phyloP scores from a whole-genome alignment of 129 eudicot species.

The Flaveria linearis region DNA sequence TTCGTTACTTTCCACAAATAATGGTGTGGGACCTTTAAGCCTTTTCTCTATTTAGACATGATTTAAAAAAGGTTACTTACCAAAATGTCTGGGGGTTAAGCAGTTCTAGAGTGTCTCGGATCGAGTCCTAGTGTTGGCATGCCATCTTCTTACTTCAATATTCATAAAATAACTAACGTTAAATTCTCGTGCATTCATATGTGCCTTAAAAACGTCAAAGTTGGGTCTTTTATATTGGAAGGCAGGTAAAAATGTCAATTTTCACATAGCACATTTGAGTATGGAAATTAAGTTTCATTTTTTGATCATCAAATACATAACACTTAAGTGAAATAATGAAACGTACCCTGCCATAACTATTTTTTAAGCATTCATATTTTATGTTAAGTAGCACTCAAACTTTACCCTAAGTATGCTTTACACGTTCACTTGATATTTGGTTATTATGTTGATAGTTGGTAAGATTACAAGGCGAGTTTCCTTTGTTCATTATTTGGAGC shows the following conservation, averaged over 20 bases:
- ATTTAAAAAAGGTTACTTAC: no score
- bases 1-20: constrained; percentile 1
- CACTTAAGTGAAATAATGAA: no score
- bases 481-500: constrained; percentile 70
- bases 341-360: no score
- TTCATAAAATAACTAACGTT: no score
- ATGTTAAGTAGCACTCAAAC: not conserved
- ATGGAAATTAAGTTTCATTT: not conserved
- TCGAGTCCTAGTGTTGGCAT: no score
- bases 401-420: not conserved
- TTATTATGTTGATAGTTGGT: constrained; percentile 54
- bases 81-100: no score
- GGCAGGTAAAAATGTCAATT: not conserved
- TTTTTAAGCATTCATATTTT: no score
- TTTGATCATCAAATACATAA: not conserved
- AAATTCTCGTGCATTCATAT: no score
- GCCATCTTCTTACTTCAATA: no score
- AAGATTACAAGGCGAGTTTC: constrained; percentile 71
- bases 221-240: not conserved
- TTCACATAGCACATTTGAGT: not conserved
- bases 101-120: no score
- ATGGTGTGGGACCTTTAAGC: not conserved
- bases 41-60: no score
- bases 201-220: not conserved
- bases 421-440: not conserved